A percentile compares a stretch with the other conserved stretches of the same genome.
phyloP scores from a whole-genome alignment of 225 moss, liverwort and hornwort genomes.

The Pleurozium schreberi region DNA sequence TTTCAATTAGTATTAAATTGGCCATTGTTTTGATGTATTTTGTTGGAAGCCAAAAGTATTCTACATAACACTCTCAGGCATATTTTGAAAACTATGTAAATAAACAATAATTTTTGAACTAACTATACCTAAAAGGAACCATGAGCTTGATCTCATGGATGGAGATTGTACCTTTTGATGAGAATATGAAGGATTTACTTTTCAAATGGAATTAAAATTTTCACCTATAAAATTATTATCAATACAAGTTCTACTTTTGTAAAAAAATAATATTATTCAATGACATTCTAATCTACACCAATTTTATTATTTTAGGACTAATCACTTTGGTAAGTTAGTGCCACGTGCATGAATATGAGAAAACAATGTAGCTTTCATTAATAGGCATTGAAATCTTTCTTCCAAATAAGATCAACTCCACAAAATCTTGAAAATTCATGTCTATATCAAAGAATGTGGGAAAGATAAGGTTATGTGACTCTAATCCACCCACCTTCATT shows the following conservation, averaged over 20 bases:
- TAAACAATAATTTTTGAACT: neutral
- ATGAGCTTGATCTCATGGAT: neutral
- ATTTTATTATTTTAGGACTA: neutral
- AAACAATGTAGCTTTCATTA: neutral
- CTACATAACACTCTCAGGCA: accelerated
- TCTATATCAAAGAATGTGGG: neutral
- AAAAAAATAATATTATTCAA: neutral
- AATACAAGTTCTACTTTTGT: neutral
- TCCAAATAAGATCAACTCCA: neutral
- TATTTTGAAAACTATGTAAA: neutral
- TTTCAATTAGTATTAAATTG: no score
- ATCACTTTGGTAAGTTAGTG: no score
- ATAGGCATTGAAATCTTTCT: accelerated
- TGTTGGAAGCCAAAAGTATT: neutral
- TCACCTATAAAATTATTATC: neutral
- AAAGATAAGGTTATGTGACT: neutral
- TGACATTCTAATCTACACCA: neutral
- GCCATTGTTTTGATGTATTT: no score
- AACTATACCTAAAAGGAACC: neutral
- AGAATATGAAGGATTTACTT: neutral
- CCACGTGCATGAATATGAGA: neutral
- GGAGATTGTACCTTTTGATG: neutral
- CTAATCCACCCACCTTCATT: accelerated
- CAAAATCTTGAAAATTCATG: no score
- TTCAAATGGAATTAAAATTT: no score